Evolutionary conservation across 2,329 filamentous ascomycete genomes (phyloP).

Genomic region (Hymenoscyphus fraxineus): DNA sequence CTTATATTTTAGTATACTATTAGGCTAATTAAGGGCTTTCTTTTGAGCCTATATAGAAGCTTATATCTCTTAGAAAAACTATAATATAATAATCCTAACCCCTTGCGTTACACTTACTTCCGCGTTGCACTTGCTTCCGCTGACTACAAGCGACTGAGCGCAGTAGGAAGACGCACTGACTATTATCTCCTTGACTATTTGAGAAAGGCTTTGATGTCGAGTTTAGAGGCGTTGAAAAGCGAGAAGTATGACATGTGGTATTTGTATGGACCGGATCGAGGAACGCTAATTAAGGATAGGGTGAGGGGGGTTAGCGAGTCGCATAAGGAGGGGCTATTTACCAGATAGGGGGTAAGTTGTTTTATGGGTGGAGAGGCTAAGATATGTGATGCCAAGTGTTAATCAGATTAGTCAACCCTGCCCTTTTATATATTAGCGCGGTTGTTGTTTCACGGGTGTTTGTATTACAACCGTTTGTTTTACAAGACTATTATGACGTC

Average conservation of each 20-base stretch:
- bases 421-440: neutral
- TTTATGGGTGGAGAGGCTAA: conserved; percentile 43
- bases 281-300: conserved; percentile 30
- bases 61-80: no score
- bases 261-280: conserved; percentile 31
- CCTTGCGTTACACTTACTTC: no score
- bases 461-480: no score
- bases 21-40: no score
- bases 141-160: no score
- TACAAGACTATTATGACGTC: neutral
- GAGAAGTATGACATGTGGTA: conserved; percentile 39
- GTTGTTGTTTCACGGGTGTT: neutral
- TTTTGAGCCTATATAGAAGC: no score
- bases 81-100: no score
- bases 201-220: conserved; percentile 47
- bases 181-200: conserved; percentile 46
- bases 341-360: conserved; percentile 57
- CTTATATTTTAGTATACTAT: no score
- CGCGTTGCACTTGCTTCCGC: no score
- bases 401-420: conserved; percentile 29
- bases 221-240: conserved; percentile 50
- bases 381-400: conserved; percentile 36
- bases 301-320: conserved; percentile 33
- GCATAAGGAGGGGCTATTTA: conserved; percentile 35
- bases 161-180: no score